Conservation (phyloP, 106 monocot genomes). For the Gastrodia elata region DNA sequence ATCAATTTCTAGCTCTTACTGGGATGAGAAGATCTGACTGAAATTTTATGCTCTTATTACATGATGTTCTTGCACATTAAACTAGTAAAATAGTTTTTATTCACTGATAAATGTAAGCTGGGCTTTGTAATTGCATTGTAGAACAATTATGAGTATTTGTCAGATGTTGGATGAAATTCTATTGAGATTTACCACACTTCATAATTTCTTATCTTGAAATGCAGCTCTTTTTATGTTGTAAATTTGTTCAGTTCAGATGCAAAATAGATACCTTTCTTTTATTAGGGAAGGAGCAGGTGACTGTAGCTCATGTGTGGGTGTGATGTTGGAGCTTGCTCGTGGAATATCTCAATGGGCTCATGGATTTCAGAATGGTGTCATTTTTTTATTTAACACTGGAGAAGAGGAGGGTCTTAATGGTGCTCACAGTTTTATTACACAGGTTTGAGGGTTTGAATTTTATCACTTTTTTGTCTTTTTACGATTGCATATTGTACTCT, state of each 20-base stretch:
- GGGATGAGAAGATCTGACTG: not conserved
- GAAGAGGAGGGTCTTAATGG: constrained; percentile 99
- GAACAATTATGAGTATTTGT: no score
- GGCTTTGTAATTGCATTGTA: no score
- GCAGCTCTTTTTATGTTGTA: no score
- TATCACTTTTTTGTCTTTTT: not conserved
- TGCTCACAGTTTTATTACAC: constrained; percentile 96
- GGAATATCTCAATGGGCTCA: constrained; percentile 97
- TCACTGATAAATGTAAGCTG: no score
- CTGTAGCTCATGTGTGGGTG: constrained; percentile 88
- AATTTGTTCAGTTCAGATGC: not conserved
- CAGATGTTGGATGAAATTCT: no score
- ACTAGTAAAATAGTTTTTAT: not conserved
- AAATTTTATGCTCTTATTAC: not conserved
- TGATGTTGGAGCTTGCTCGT: constrained; percentile 98
- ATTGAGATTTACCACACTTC: no score
- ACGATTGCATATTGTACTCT: not conserved
- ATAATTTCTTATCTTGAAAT: no score
- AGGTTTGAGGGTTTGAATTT: constrained; percentile 30
- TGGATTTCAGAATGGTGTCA: constrained; percentile 82
- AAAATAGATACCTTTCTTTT: constrained; percentile 9
- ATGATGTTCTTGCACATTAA: not conserved
- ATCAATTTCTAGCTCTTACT: not conserved
- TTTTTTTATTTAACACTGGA: constrained; percentile 95
- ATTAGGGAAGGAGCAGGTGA: constrained; percentile 96